Evolutionary conservation across 257 asterid species (phyloP).

Genomic region (Lycium ferocissimum): DNA sequence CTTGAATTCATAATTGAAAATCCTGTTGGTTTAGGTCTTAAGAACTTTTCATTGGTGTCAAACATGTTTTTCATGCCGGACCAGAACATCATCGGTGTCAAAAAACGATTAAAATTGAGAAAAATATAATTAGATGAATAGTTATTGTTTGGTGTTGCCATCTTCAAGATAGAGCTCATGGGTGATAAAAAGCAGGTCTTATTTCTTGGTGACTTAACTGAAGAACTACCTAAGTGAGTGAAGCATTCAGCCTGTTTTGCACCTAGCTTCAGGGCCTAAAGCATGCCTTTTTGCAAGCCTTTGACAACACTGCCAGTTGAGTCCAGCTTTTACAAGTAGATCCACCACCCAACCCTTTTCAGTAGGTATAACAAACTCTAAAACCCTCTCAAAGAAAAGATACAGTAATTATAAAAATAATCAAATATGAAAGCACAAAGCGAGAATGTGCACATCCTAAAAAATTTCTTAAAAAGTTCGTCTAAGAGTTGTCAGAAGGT

Average conservation of each 20-base stretch:
- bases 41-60: neutral
- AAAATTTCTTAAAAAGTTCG: neutral
- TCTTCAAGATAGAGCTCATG: neutral
- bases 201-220: neutral
- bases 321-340: neutral
- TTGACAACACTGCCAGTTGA: neutral
- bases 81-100: neutral
- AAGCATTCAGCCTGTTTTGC: neutral
- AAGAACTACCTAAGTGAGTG: neutral
- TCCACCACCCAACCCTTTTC: neutral
- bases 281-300: neutral
- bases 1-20: neutral
- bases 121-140: neutral
- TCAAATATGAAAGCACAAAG: neutral
- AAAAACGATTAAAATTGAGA: neutral
- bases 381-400: constrained; percentile 8
- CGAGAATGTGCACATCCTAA: neutral
- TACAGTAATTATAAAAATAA: neutral
- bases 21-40: neutral
- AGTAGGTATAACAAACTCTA: neutral
- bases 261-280: constrained; percentile 17
- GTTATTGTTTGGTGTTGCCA: neutral
- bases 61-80: neutral
- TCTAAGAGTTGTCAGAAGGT: constrained; percentile 1
- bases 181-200: neutral